Conservation (phyloP, 73 alveolate genomes). For the Uronychia setigera region DNA sequence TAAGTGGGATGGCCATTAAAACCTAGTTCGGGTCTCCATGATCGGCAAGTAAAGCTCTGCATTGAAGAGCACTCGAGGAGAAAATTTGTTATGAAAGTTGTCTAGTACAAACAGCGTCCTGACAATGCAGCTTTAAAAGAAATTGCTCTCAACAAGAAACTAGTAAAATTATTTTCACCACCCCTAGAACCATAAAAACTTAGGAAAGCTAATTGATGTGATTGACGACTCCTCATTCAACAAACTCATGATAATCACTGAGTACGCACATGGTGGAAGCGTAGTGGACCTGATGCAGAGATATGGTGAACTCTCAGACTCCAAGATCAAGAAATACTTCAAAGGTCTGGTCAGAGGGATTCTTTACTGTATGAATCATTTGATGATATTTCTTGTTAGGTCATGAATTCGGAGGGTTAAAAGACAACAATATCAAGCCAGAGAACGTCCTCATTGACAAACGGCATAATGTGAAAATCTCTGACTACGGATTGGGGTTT, state of each 20-base stretch:
- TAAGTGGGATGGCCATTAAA: no score
- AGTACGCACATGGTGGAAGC: not conserved
- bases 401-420: not conserved
- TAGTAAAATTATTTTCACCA: not conserved
- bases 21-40: not conserved
- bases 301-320: not conserved
- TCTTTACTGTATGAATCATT: not conserved
- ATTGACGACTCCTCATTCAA: not conserved
- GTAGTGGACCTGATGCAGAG: not conserved
- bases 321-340: not conserved
- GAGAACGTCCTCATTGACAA: not conserved
- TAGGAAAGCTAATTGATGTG: not conserved
- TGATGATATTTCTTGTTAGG: no score
- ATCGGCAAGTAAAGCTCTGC: not conserved
- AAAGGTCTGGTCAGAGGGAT: not conserved
- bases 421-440: not conserved
- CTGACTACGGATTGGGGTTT: not conserved
- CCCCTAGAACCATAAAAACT: not conserved
- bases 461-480: not conserved
- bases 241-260: not conserved
- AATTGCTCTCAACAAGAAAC: not conserved
- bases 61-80: not conserved
- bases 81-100: not conserved
- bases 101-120: not conserved
- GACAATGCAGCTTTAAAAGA: not conserved